A percentile compares a stretch with the other conserved stretches of the same genome.
Evolutionary conservation across 2,329 filamentous ascomycete species (phyloP).

Genomic region (Calonectria ilicicola): DNA sequence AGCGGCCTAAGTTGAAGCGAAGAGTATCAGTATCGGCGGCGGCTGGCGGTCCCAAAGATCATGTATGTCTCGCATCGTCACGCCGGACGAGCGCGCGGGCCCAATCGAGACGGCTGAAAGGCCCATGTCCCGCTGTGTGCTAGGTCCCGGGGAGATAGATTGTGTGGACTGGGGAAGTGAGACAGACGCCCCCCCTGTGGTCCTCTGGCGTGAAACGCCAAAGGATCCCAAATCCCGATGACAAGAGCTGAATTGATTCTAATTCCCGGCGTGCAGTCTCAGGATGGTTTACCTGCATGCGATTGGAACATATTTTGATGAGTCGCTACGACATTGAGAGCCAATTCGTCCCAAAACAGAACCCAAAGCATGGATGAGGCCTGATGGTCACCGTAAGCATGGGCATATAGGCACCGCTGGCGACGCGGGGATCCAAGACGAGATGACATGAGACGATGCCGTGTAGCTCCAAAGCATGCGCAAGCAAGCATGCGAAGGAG

Average conservation of each 20-base stretch:
- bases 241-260: conserved; percentile 6
- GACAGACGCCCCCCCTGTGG: conserved; percentile 8
- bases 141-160: conserved; percentile 24
- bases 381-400: not conserved
- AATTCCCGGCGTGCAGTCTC: not conserved
- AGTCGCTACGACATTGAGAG: not conserved
- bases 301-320: conserved; percentile 3
- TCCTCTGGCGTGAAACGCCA: conserved; percentile 19
- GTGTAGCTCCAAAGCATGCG: conserved; percentile 2
- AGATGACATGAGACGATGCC: conserved; percentile 27
- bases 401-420: not conserved
- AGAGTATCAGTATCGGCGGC: conserved; percentile 13
- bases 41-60: not conserved
- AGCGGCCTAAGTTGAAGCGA: conserved; percentile 7
- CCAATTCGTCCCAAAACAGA: not conserved
- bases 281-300: not conserved
- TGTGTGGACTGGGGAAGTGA: conserved; percentile 23
- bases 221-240: not conserved
- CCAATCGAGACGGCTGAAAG: conserved; percentile 27
- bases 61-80: conserved; percentile 37
- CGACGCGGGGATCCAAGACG: conserved; percentile 12
- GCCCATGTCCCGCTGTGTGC: conserved; percentile 27
- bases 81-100: conserved; percentile 17
- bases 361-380: not conserved
- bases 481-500: not conserved